These are phyloP conservation scores for Paralagenidium karlingii DNA, from an alignment of 352 stramenopile genomes.

Conservation along the genomic window DNA sequence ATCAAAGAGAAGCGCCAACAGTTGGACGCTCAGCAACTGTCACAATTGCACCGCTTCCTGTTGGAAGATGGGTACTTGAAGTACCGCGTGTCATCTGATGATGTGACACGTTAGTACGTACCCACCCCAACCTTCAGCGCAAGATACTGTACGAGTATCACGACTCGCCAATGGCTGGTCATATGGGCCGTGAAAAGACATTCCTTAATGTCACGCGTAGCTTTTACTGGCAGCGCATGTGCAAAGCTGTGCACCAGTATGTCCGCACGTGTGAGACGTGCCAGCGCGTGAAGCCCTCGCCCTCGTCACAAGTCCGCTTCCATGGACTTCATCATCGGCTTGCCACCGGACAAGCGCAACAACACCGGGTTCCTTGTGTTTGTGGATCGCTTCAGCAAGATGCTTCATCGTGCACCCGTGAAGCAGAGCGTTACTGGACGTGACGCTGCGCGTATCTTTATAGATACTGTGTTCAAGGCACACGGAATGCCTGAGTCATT, in stretches of 20 bases:
- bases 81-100: background rate
- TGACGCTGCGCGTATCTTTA: slow-evolving; percentile 6
- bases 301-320: background rate
- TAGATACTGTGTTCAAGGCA: slow-evolving; percentile 1
- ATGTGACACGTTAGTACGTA: background rate
- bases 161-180: background rate
- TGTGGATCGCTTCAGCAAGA: slow-evolving; percentile 1
- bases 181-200: background rate
- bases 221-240: slow-evolving; percentile 1
- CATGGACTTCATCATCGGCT: slow-evolving; percentile 3
- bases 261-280: background rate
- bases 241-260: background rate
- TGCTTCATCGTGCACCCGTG: background rate
- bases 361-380: background rate
- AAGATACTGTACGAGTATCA: background rate
- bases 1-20: background rate
- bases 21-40: background rate
- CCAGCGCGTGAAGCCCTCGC: background rate
- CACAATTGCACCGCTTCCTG: background rate
- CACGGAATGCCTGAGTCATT: slow-evolving; percentile 5
- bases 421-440: background rate
- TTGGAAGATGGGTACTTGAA: background rate
- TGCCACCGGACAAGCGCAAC: background rate
- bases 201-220: background rate
- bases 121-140: background rate